Evolutionary conservation across 2,329 filamentous ascomycete genomes (phyloP).

Genomic region (Colletotrichum limetticola): DNA sequence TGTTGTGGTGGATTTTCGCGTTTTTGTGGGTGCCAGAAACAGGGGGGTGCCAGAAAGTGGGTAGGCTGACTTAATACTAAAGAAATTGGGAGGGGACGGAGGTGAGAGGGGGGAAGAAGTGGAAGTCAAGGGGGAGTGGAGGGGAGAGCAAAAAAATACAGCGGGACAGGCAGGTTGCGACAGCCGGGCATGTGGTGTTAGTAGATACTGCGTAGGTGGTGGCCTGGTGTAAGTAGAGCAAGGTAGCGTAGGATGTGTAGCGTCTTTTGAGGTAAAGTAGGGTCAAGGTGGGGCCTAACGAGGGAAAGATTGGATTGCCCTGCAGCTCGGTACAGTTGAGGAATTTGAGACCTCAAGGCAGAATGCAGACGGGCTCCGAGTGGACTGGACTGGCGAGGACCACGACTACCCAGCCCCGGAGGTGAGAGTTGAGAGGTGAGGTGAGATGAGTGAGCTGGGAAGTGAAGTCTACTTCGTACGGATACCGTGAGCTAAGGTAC

Average conservation of each 20-base stretch:
- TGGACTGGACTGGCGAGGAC: too few species aligned
- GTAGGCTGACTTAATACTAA: too few species aligned
- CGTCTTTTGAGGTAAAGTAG: slow-evolving; percentile 30
- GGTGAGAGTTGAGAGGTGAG: too few species aligned
- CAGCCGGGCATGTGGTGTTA: slow-evolving; percentile 4
- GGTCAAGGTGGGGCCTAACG: slow-evolving; percentile 28
- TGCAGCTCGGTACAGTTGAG: slow-evolving; percentile 29
- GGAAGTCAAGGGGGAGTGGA: slow-evolving; percentile 10
- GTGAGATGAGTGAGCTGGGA: neutral
- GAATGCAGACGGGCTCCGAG: too few species aligned
- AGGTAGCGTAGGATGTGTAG: slow-evolving; percentile 32
- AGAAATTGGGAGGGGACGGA: neutral
- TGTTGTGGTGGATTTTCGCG: too few species aligned
- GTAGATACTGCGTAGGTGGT: neutral
- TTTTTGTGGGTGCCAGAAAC: too few species aligned
- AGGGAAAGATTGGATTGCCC: slow-evolving; percentile 30
- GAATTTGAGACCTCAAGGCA: too few species aligned
- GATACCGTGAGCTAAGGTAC: too few species aligned
- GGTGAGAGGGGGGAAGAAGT: slow-evolving; percentile 7
- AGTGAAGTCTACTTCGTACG: neutral
- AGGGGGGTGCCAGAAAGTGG: too few species aligned
- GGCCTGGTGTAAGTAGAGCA: slow-evolving; percentile 17
- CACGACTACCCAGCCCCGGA: too few species aligned
- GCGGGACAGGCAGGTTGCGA: slow-evolving; percentile 16
- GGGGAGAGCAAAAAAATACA: slow-evolving; percentile 8